These are phyloP conservation scores for Bertia moriformis DNA, from an alignment of 2,329 filamentous ascomycete genomes.

Conservation along the genomic window DNA sequence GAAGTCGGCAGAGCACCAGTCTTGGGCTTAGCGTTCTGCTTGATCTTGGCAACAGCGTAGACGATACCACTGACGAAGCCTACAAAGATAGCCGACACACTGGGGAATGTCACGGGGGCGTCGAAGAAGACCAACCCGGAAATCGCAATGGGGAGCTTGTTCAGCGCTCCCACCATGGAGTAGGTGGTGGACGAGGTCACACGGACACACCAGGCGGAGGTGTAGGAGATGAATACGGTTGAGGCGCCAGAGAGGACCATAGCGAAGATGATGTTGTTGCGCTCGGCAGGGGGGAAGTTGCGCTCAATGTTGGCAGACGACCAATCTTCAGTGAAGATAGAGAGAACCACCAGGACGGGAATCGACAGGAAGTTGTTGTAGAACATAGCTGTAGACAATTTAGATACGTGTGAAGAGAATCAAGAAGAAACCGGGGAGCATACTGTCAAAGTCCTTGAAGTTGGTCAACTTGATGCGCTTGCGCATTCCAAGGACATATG, in stretches of 20 bases:
- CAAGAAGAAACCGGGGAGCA: constrained; percentile 20
- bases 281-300: constrained; percentile 76
- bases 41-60: constrained; percentile 74
- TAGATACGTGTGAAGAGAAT: constrained; percentile 9
- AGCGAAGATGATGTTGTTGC: constrained; percentile 67
- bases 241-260: constrained; percentile 91
- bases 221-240: constrained; percentile 98
- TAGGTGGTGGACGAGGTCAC: constrained; percentile 96
- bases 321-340: constrained; percentile 82
- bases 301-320: constrained; percentile 64
- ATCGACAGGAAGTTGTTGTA: constrained; percentile 99
- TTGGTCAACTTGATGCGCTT: constrained; percentile 99
- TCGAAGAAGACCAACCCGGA: constrained; percentile 91
- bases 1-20: not conserved
- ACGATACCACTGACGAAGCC: constrained; percentile 88
- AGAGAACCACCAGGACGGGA: constrained; percentile 71
- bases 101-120: constrained; percentile 80
- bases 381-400: constrained; percentile 64
- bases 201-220: constrained; percentile 95
- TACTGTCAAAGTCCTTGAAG: constrained; percentile 99
- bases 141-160: constrained; percentile 91
- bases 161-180: constrained; percentile 94
- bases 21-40: constrained; percentile 52
- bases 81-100: constrained; percentile 77
- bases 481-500: constrained; percentile 83